Conservation (phyloP, 2,329 filamentous ascomycete genomes). For the Dothideomycetes sp. region DNA sequence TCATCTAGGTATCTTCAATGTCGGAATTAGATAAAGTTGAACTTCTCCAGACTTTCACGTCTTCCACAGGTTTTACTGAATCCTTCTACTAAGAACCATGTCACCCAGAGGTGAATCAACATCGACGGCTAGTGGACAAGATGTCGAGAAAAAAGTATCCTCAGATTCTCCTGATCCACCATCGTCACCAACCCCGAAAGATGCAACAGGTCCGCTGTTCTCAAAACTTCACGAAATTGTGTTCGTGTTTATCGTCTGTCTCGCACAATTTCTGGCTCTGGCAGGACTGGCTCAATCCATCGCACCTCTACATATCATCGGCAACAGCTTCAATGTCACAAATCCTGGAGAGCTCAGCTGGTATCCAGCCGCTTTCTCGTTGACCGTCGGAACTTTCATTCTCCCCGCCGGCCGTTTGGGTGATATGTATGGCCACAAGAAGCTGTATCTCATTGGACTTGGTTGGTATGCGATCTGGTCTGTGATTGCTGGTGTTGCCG, state of each 20-base stretch:
- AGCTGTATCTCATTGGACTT: slow-evolving; percentile 32
- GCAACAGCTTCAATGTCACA: slow-evolving; percentile 34
- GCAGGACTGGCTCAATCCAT: slow-evolving; percentile 18
- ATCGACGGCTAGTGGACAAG: too few species aligned
- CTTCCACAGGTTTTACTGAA: too few species aligned
- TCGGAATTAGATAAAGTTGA: too few species aligned
- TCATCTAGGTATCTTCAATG: too few species aligned
- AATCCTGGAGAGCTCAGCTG: slow-evolving; percentile 33
- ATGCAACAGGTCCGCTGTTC: too few species aligned
- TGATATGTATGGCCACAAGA: slow-evolving; percentile 35
- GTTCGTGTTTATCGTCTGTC: slow-evolving; percentile 8
- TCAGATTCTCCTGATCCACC: not conserved
- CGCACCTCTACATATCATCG: slow-evolving; percentile 38
- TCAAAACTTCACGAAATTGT: too few species aligned
- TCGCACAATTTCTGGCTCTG: slow-evolving; percentile 12
- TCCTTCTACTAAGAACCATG: too few species aligned
- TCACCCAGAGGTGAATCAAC: too few species aligned
- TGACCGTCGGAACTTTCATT: slow-evolving; percentile 38
- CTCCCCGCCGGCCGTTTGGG: slow-evolving; percentile 35
- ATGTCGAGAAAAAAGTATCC: too few species aligned
- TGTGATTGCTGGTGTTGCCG: slow-evolving; percentile 11
- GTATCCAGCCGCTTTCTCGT: slow-evolving; percentile 35
- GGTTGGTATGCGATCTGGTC: slow-evolving; percentile 33
- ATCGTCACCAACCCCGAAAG: not conserved
- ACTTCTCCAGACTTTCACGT: too few species aligned